These are phyloP conservation scores for Apiospora saccharicola DNA, from an alignment of 2,329 filamentous ascomycete species.

Conservation along the genomic window DNA sequence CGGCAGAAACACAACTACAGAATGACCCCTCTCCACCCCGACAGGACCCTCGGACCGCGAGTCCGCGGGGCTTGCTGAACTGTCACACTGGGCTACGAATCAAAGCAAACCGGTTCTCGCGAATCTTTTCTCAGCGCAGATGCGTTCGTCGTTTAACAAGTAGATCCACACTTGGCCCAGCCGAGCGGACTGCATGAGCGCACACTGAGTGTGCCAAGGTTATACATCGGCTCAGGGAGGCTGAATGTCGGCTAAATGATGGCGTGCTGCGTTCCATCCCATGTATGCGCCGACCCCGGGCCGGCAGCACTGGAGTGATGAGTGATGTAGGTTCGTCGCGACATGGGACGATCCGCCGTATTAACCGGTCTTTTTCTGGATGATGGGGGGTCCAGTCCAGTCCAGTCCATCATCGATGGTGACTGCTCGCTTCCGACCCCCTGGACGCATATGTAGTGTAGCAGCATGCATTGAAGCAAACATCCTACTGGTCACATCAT, in stretches of 20 bases:
- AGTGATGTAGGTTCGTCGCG: neutral
- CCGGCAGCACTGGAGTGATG: neutral
- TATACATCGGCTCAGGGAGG: constrained; percentile 12
- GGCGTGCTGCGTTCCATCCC: neutral
- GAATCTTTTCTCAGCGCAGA: neutral
- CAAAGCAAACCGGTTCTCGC: neutral
- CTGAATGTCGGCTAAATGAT: constrained; percentile 13
- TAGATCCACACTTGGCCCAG: neutral
- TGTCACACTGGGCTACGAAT: neutral
- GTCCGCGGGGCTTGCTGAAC: constrained; percentile 16
- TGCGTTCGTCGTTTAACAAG: neutral
- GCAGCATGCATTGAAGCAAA: neutral
- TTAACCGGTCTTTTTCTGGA: neutral
- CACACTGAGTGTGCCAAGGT: neutral
- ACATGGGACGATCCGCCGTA: neutral
- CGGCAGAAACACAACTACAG: neutral
- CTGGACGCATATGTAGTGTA: neutral
- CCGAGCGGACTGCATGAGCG: neutral
- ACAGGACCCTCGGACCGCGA: constrained; percentile 13
- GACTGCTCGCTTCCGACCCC: neutral
- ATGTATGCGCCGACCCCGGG: constrained; percentile 12
- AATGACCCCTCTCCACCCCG: neutral
- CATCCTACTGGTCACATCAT: neutral
- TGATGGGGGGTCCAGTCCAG: neutral
- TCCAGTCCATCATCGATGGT: neutral